Base-by-base conservation (phyloP, 176 grass and related monocot genomes). In the Phoenix dactylifera region DNA sequence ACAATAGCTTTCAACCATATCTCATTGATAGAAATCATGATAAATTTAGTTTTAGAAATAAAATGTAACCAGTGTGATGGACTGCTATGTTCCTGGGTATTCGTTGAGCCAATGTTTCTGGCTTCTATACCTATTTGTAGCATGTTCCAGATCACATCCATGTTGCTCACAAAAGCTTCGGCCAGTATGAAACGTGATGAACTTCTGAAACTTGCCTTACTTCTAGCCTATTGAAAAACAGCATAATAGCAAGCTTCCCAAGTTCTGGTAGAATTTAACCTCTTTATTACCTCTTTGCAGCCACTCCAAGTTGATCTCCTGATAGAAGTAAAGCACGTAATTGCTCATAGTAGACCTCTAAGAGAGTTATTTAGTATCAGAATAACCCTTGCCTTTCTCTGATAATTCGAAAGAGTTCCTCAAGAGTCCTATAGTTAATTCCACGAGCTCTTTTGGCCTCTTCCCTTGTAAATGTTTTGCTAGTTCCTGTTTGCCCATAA, bases 381-480 rank as follows among this genome's bases (percentile, higher is more conserved):
- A 83, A 88, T 50, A 85, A 48, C 15, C 76, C 75, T 24, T 80
- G 72, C 52, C 92, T 88, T 80, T 97, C 87, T 73, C 78, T 80
- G 26, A 91, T 80, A 24, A 97, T 77, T 65, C 69, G 78, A 68
- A 97, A 97, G 18, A 97, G 78, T 60, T 97, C 83, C 23, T 97
- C 84, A 14, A 97, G 50, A 51, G 87, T 97, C 50, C 78, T 88
- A 29, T 88, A 91, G 54, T 97, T 97, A 59, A 97, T 83, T 26
- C 92, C 92, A 63, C 92, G 78, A 71, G 79, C 80, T 49, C 77
- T 81, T 35, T 85, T 72, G 57, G 52, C 78, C 2, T 87, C 92
- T 80, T 97, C 92, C 92, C 91, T 97, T 51, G 92, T 97, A 67
- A 88, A 97, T 54, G 92, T 91, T 83, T 97, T 97, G 23, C 92